Evolutionary conservation across 768 basidiomycete genomes (phyloP).

Genomic region (Agaricus blazei): DNA sequence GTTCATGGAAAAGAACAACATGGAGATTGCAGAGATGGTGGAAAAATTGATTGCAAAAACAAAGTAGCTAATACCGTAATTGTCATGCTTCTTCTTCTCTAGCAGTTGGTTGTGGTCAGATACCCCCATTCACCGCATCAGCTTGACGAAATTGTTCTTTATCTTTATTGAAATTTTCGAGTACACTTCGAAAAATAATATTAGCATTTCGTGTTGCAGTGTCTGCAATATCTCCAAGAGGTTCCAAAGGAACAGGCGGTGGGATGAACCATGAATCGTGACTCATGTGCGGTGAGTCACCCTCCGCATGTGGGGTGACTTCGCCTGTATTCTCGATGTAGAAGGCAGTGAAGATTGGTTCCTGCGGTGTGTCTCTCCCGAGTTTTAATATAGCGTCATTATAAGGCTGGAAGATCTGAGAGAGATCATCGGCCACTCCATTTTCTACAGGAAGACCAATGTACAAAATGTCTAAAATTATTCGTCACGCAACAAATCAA

Average conservation of each 20-base stretch:
- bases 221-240: conserved; percentile 47
- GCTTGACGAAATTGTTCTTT: not conserved
- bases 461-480: conserved; percentile 35
- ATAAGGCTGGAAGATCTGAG: conserved; percentile 51
- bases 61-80: not conserved
- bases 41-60: conserved; percentile 26
- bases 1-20: conserved; percentile 48
- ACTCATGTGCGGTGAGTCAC: not conserved
- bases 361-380: conserved; percentile 17
- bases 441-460: conserved; percentile 44
- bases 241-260: conserved; percentile 15
- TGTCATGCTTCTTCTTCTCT: conserved; percentile 1
- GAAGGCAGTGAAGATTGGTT: conserved; percentile 48
- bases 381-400: conserved; percentile 41
- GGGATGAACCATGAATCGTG: conserved; percentile 4
- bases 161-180: not conserved
- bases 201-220: conserved; percentile 54
- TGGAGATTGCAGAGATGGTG: conserved; percentile 36
- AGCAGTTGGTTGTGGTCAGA: not conserved
- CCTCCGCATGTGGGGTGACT: not conserved
- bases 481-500: not conserved
- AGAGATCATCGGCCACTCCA: conserved; percentile 16
- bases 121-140: not conserved
- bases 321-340: conserved; percentile 41
- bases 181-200: conserved; percentile 14